phyloP scores from a whole-genome alignment of 2,329 filamentous ascomycete species.

The Malbranchea cinnamomea region DNA sequence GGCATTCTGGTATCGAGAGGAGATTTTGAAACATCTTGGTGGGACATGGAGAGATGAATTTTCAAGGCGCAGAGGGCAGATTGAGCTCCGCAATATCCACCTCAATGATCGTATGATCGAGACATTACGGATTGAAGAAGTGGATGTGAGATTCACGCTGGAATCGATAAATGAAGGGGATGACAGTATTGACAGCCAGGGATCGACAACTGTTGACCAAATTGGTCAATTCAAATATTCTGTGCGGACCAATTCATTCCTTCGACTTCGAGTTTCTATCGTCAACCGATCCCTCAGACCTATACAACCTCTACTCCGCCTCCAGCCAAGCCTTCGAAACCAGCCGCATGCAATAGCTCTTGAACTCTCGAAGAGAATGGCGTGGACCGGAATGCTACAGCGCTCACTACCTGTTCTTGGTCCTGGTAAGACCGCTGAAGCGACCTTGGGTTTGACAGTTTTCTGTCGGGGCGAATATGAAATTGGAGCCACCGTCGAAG shows the following conservation, averaged over 20 bases:
- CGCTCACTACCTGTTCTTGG: conserved; percentile 50
- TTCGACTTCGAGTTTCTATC: conserved; percentile 55
- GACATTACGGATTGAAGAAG: conserved; percentile 63
- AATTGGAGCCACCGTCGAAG: conserved; percentile 65
- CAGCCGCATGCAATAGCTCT: conserved; percentile 58
- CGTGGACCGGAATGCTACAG: conserved; percentile 75
- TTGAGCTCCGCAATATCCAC: conserved; percentile 64
- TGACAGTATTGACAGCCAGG: conserved; percentile 9
- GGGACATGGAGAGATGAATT: conserved; percentile 57
- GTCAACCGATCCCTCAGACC: conserved; percentile 55
- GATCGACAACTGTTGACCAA: conserved; percentile 18
- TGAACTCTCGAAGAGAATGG: conserved; percentile 67
- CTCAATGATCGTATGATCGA: conserved; percentile 69
- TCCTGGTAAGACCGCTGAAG: conserved; percentile 43
- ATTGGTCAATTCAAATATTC: conserved; percentile 32
- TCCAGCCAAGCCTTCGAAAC: conserved; percentile 63
- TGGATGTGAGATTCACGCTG: conserved; percentile 45
- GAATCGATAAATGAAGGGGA: conserved; percentile 12
- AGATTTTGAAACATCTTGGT: conserved; percentile 54
- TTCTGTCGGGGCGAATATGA: conserved; percentile 74
- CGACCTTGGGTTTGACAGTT: conserved; percentile 55
- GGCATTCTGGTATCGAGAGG: conserved; percentile 82
- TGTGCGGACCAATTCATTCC: conserved; percentile 45
- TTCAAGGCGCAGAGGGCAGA: conserved; percentile 43
- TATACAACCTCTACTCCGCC: conserved; percentile 56